Percentiles rank a stretch among this genome's conserved stretches.
phyloP scores from a whole-genome alignment of 345 rosid genomes.

The Melaleuca quinquenervia region DNA sequence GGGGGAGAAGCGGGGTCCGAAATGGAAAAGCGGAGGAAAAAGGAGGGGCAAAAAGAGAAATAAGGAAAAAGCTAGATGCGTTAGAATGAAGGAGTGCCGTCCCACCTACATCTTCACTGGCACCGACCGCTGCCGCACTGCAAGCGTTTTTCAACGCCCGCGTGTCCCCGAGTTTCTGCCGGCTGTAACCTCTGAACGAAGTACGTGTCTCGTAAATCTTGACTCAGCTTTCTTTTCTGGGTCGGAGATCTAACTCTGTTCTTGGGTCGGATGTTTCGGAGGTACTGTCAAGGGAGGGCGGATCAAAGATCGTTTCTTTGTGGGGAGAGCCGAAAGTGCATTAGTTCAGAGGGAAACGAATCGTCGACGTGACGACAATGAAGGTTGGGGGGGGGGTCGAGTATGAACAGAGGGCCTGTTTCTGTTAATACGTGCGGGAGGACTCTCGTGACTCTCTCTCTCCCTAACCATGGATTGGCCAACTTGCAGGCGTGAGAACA shows the following conservation, averaged over 20 bases:
- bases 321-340: neutral
- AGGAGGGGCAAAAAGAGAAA: neutral
- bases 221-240: neutral
- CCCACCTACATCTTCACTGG: neutral
- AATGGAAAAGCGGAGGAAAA: neutral
- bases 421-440: neutral
- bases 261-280: neutral
- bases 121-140: neutral
- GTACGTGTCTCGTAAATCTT: neutral
- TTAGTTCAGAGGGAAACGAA: neutral
- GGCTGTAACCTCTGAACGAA: neutral
- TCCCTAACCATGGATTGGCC: neutral
- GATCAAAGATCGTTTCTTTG: neutral
- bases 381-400: neutral
- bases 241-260: neutral
- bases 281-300: neutral
- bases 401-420: neutral
- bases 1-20: neutral
- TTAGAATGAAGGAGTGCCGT: neutral
- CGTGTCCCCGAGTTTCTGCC: neutral
- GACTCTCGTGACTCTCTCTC: neutral
- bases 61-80: neutral
- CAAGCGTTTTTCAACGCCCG: neutral
- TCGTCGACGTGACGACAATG: neutral
- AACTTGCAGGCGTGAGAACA: neutral